These are phyloP conservation scores for Pugionium dolabratum DNA, from an alignment of 345 rosid genomes.

Conservation along the genomic window DNA sequence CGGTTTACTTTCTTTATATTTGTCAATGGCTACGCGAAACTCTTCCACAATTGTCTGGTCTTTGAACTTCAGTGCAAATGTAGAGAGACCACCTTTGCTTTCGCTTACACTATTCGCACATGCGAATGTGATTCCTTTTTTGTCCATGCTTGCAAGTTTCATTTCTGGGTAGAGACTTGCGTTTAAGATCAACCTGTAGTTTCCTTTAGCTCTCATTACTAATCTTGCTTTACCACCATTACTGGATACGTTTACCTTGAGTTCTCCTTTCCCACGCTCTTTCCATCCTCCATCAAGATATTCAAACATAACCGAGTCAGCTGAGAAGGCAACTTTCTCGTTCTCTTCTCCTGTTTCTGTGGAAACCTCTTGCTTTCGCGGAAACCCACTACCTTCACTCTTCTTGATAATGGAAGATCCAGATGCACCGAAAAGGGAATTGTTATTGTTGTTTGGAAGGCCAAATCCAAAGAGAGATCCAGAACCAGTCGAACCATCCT, in stretches of 20 bases:
- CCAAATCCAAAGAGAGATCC: slow-evolving; percentile 58
- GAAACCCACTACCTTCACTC: slow-evolving; percentile 60
- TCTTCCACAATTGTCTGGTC: slow-evolving; percentile 65
- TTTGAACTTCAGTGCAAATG: slow-evolving; percentile 84
- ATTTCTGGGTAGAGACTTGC: slow-evolving; percentile 88
- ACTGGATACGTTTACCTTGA: slow-evolving; percentile 77
- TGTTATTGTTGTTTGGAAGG: slow-evolving; percentile 57
- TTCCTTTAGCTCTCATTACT: slow-evolving; percentile 90
- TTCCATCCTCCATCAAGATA: slow-evolving; percentile 76
- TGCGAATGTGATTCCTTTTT: slow-evolving; percentile 86
- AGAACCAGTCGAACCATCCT: slow-evolving; percentile 56
- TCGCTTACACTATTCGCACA: slow-evolving; percentile 74
- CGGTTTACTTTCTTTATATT: slow-evolving; percentile 57
- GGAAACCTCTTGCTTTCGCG: slow-evolving; percentile 73
- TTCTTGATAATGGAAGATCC: slow-evolving; percentile 57
- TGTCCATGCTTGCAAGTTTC: slow-evolving; percentile 95
- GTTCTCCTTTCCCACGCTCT: slow-evolving; percentile 97
- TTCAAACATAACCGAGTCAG: slow-evolving; percentile 81
- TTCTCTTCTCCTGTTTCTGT: slow-evolving; percentile 96
- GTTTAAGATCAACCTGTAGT: slow-evolving; percentile 83
- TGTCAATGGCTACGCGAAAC: slow-evolving; percentile 56
- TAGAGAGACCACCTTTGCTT: slow-evolving; percentile 66
- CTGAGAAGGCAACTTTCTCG: slow-evolving; percentile 69
- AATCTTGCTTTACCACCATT: slow-evolving; percentile 67
- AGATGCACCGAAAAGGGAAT: slow-evolving; percentile 55